Percentiles rank a stretch among this genome's conserved stretches.
phyloP scores from a whole-genome alignment of 129 eudicot genomes.

The Scalesia atractyloides region DNA sequence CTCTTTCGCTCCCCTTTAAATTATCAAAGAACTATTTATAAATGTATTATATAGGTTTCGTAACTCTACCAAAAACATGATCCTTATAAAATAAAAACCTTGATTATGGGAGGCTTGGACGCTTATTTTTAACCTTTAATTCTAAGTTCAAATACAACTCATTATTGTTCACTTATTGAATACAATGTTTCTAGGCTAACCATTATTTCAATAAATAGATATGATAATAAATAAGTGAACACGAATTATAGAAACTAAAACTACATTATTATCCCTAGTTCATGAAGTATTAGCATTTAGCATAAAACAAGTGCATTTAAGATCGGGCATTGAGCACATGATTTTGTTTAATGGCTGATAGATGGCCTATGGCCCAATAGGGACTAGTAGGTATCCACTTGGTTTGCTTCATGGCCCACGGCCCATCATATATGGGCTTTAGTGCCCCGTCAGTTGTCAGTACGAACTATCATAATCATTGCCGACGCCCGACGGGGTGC shows the following conservation, averaged over 20 bases:
- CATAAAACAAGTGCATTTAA: constrained; percentile 30
- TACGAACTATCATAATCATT: constrained; percentile 7
- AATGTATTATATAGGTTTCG: too few relatives aligned
- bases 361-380: constrained; percentile 25
- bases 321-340: constrained; percentile 30
- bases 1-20: too few relatives aligned
- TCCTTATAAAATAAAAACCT: too few relatives aligned
- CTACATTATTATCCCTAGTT: constrained; percentile 1
- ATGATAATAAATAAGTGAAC: background rate
- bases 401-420: constrained; percentile 3
- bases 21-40: too few relatives aligned
- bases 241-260: background rate
- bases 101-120: too few relatives aligned
- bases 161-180: too few relatives aligned
- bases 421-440: constrained; percentile 36
- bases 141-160: too few relatives aligned
- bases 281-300: background rate
- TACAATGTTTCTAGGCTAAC: too few relatives aligned
- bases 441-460: constrained; percentile 9
- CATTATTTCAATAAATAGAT: background rate
- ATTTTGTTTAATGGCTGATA: constrained; percentile 10
- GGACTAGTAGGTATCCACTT: constrained; percentile 27
- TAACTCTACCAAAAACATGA: too few relatives aligned
- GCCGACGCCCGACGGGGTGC: constrained; percentile 14
- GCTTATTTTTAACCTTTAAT: too few relatives aligned